Evolutionary conservation across 2,329 filamentous ascomycete species (phyloP).

Genomic region (Neoscytalidium dimidiatum): DNA sequence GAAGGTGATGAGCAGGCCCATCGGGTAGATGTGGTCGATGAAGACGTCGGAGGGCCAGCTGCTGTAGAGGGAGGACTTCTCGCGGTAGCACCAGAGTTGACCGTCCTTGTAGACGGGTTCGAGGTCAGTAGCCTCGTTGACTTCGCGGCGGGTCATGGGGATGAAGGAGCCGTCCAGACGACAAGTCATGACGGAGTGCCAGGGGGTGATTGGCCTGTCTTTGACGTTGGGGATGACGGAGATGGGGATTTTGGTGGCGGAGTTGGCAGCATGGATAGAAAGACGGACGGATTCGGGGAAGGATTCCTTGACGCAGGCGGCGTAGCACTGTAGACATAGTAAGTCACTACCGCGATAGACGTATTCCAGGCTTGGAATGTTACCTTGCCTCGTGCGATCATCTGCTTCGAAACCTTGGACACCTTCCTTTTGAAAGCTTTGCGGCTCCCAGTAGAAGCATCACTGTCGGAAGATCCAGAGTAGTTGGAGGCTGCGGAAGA

Average conservation of each 20-base stretch:
- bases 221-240: slow-evolving; percentile 26
- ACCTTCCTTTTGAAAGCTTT: slow-evolving; percentile 28
- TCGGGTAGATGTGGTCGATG: slow-evolving; percentile 30
- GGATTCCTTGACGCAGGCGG: slow-evolving; percentile 20
- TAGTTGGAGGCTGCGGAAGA: neutral
- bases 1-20: slow-evolving; percentile 26
- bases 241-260: slow-evolving; percentile 33
- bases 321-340: slow-evolving; percentile 21
- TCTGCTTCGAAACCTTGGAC: slow-evolving; percentile 29
- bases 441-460: slow-evolving; percentile 16
- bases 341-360: neutral
- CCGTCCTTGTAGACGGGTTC: slow-evolving; percentile 28
- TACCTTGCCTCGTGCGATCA: slow-evolving; percentile 30
- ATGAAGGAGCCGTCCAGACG: slow-evolving; percentile 17
- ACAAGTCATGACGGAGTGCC: slow-evolving; percentile 19
- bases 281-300: slow-evolving; percentile 28
- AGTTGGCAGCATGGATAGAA: slow-evolving; percentile 35
- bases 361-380: slow-evolving; percentile 14
- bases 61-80: slow-evolving; percentile 25
- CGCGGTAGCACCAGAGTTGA: slow-evolving; percentile 29
- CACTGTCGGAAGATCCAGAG: slow-evolving; percentile 11
- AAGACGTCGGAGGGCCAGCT: slow-evolving; percentile 22
- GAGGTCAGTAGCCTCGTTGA: neutral
- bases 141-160: slow-evolving; percentile 4
- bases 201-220: slow-evolving; percentile 14